Evolutionary conservation across 495 filamentous ascomycete species (phyloP).

Genomic region (Penicillium lagena): DNA sequence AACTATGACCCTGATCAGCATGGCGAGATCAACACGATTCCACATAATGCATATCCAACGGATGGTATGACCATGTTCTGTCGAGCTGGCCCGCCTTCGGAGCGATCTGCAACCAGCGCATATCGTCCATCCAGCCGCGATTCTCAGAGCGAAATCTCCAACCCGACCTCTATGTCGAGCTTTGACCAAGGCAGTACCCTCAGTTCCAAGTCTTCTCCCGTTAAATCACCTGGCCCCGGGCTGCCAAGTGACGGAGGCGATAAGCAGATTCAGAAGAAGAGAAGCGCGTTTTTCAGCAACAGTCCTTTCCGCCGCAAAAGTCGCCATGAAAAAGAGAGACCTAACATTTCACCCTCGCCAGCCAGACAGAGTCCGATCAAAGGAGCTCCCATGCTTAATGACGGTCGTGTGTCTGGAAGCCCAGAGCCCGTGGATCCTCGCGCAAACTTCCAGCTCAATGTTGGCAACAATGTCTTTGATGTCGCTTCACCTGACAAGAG

Average conservation of each 20-base stretch:
- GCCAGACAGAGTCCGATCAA: neutral
- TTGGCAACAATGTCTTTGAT: slow-evolving; percentile 94
- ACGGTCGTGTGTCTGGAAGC: slow-evolving; percentile 40
- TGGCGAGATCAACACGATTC: slow-evolving; percentile 61
- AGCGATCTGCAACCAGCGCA: slow-evolving; percentile 66
- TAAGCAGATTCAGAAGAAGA: slow-evolving; percentile 71
- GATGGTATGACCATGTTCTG: slow-evolving; percentile 99
- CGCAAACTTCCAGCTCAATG: slow-evolving; percentile 89
- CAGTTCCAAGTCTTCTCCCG: slow-evolving; percentile 61
- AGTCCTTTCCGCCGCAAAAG: slow-evolving; percentile 95
- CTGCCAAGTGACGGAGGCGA: slow-evolving; percentile 46
- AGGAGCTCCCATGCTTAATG: slow-evolving; percentile 8
- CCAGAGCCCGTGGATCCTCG: slow-evolving; percentile 91
- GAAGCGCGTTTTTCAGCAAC: slow-evolving; percentile 90
- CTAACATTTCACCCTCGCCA: slow-evolving; percentile 23
- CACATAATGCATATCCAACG: slow-evolving; percentile 89
- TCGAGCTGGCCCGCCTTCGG: slow-evolving; percentile 76
- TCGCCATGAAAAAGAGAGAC: slow-evolving; percentile 70
- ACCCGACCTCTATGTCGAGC: slow-evolving; percentile 86
- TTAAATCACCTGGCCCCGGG: slow-evolving; percentile 48
- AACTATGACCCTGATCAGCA: slow-evolving; percentile 52
- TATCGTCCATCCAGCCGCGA: slow-evolving; percentile 81
- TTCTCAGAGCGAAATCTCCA: slow-evolving; percentile 85
- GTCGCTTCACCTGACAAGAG: slow-evolving; percentile 74
- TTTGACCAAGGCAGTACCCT: slow-evolving; percentile 60